These are phyloP conservation scores for Rhynchosporium agropyri DNA, from an alignment of 2,329 filamentous ascomycete genomes.

Conservation along the genomic window DNA sequence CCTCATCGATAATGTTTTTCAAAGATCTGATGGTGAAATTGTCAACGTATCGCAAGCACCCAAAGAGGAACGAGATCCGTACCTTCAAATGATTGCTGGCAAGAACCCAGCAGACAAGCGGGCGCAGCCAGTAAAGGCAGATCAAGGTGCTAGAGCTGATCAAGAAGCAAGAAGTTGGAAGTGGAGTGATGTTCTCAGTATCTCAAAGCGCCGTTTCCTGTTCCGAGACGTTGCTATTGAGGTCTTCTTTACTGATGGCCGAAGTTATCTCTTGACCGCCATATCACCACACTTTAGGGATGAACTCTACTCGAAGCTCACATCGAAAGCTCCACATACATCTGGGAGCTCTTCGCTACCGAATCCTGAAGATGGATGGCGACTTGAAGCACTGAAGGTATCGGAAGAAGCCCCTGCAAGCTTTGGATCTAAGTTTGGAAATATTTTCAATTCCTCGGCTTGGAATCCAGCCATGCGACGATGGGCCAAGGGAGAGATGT, in stretches of 20 bases:
- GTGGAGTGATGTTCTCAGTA: constrained; percentile 91
- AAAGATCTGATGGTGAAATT: constrained; percentile 92
- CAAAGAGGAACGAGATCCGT: constrained; percentile 88
- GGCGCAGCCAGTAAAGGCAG: constrained; percentile 57
- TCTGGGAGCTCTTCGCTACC: constrained; percentile 68
- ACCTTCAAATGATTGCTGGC: constrained; percentile 89
- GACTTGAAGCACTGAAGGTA: constrained; percentile 79
- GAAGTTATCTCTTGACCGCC: constrained; percentile 89
- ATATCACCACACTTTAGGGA: constrained; percentile 75
- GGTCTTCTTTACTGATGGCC: constrained; percentile 94
- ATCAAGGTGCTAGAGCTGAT: constrained; percentile 79
- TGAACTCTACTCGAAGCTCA: constrained; percentile 76
- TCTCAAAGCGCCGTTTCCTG: constrained; percentile 92
- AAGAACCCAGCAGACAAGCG: constrained; percentile 63
- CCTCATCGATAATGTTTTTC: constrained; percentile 95
- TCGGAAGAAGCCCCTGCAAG: constrained; percentile 61
- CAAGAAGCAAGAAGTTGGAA: constrained; percentile 89
- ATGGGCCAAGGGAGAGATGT: constrained; percentile 94
- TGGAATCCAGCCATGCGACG: constrained; percentile 83
- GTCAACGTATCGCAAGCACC: constrained; percentile 96
- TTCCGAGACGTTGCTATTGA: constrained; percentile 97
- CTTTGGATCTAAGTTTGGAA: constrained; percentile 87
- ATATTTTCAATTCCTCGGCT: constrained; percentile 81
- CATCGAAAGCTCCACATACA: constrained; percentile 78
- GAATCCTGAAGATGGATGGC: constrained; percentile 87